Conservation (phyloP, 2,329 filamentous ascomycete genomes). For the Verticillium longisporum region DNA sequence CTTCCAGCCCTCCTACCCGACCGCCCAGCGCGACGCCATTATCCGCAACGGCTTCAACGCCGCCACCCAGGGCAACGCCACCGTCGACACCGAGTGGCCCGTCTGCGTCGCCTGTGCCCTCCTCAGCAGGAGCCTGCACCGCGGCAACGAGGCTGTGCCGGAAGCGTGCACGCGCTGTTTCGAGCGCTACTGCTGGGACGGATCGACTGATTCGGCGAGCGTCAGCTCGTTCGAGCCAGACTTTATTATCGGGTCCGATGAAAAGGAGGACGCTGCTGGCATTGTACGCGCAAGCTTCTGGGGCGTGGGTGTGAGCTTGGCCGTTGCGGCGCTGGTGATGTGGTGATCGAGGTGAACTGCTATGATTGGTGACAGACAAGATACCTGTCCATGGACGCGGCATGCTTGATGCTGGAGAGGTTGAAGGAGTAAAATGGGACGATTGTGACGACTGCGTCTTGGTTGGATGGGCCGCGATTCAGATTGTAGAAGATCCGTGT, state of each 20-base stretch:
- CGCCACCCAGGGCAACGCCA: constrained; percentile 76
- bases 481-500: background rate
- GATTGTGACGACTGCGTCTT: no score
- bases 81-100: constrained; percentile 67
- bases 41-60: constrained; percentile 82
- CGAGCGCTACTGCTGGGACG: constrained; percentile 84
- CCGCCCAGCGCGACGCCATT: constrained; percentile 65
- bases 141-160: constrained; percentile 64
- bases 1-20: constrained; percentile 59
- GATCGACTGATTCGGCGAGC: constrained; percentile 38
- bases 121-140: constrained; percentile 65
- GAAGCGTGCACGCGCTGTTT: constrained; percentile 73
- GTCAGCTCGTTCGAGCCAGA: constrained; percentile 20
- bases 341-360: background rate
- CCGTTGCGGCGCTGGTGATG: background rate
- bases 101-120: constrained; percentile 85
- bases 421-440: background rate
- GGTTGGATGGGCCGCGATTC: background rate
- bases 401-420: background rate
- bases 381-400: background rate
- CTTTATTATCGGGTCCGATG: constrained; percentile 17
- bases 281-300: background rate
- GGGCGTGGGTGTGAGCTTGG: constrained; percentile 4
- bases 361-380: background rate
- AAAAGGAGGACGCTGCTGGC: constrained; percentile 6